phyloP scores from a whole-genome alignment of 2,329 filamentous ascomycete species.

The Intubia oerlemansii region DNA sequence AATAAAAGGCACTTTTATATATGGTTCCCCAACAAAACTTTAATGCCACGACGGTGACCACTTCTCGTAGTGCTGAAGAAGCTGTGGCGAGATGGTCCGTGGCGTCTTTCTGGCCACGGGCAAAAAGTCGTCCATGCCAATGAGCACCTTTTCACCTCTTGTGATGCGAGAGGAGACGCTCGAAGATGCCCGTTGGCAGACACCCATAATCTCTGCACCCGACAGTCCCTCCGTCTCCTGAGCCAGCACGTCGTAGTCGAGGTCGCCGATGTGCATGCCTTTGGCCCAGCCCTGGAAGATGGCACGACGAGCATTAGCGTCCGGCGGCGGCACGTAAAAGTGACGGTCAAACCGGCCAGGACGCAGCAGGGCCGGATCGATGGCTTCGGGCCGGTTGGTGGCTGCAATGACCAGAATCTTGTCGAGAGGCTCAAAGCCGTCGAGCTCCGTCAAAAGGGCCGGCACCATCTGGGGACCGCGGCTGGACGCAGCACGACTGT shows the following conservation, averaged over 20 bases:
- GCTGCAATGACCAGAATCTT: conserved; percentile 77
- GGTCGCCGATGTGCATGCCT: conserved; percentile 38
- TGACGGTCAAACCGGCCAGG: conserved; percentile 70
- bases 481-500: conserved; percentile 14
- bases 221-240: conserved; percentile 53
- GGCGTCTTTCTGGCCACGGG: conserved; percentile 12
- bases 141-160: too few species aligned
- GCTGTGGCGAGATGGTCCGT: conserved; percentile 17
- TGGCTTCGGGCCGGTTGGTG: conserved; percentile 70
- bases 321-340: conserved; percentile 70
- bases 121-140: conserved; percentile 15
- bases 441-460: conserved; percentile 84
- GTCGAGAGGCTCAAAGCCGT: conserved; percentile 69
- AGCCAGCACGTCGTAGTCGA: conserved; percentile 45
- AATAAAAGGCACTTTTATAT: too few species aligned
- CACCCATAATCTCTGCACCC: conserved; percentile 54
- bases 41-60: conserved; percentile 12
- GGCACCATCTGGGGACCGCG: conserved; percentile 64
- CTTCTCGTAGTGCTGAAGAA: conserved; percentile 15
- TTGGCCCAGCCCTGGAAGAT: conserved; percentile 51
- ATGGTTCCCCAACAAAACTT: background rate
- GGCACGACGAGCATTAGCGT: conserved; percentile 47
- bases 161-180: too few species aligned
- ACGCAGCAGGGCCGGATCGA: conserved; percentile 71
- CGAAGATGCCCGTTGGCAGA: conserved; percentile 26